Percentiles rank a stretch among this genome's conserved stretches.
Conservation (phyloP, 1,284 basidiomycete species). For the Ganoderma multipileum region DNA sequence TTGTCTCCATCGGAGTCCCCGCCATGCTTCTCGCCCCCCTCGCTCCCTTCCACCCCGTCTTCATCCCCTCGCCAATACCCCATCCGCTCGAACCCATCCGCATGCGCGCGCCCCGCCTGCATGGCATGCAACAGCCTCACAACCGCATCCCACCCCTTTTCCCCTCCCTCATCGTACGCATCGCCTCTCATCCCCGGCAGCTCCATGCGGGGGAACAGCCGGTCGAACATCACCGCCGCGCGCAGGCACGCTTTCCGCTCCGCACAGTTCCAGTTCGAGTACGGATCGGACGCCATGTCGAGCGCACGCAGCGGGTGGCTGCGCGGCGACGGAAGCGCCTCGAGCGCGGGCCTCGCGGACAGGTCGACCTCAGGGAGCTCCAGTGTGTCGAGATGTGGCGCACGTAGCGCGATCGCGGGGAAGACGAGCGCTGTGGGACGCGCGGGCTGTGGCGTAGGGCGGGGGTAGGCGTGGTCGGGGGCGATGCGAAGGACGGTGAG, state of each 20-base stretch:
- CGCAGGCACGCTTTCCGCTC: background rate
- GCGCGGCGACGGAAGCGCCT: background rate
- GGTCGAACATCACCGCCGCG: constrained; percentile 7
- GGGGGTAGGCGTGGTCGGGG: background rate
- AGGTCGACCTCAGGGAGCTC: constrained; percentile 1
- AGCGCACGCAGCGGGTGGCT: background rate
- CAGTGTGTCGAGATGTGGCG: background rate
- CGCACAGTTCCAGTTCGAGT: background rate
- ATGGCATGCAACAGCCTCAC: background rate
- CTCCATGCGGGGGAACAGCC: constrained; percentile 5
- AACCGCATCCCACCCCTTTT: background rate
- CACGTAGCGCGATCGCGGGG: background rate
- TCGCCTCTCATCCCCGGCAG: background rate
- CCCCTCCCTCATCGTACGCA: background rate
- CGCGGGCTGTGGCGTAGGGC: background rate
- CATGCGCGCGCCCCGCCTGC: background rate
- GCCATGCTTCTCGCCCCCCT: background rate
- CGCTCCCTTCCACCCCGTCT: background rate
- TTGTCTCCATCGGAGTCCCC: background rate
- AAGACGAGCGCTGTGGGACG: constrained; percentile 3
- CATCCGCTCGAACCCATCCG: background rate
- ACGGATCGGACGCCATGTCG: background rate
- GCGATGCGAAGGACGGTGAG: constrained; percentile 5
- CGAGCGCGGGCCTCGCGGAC: background rate
- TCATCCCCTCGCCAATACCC: background rate